These are phyloP conservation scores for Diaporthe aspalathi DNA, from an alignment of 2,329 filamentous ascomycete species.

Conservation along the genomic window DNA sequence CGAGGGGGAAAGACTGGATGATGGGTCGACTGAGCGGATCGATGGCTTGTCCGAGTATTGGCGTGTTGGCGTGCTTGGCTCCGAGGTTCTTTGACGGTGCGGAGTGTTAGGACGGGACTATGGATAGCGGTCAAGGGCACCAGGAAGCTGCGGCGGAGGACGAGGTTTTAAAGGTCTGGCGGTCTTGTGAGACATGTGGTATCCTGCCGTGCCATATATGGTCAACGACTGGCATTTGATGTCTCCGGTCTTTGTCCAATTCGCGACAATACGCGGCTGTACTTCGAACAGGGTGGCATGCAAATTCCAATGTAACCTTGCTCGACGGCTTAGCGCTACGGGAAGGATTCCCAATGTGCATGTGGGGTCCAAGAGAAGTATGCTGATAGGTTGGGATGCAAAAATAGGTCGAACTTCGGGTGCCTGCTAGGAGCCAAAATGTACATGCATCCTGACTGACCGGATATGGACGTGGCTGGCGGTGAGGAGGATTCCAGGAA, in stretches of 20 bases:
- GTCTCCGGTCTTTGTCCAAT: conserved; percentile 16
- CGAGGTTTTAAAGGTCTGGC: conserved; percentile 5
- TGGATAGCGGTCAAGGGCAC: not conserved
- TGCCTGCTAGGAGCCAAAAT: not conserved
- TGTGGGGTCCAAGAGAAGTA: conserved; percentile 13
- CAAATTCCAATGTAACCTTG: conserved; percentile 23
- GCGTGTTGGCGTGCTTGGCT: conserved; percentile 20
- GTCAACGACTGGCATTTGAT: conserved; percentile 15
- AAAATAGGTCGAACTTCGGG: conserved; percentile 22
- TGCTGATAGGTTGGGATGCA: conserved; percentile 15
- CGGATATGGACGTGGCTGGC: conserved; percentile 14
- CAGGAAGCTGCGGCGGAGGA: not conserved
- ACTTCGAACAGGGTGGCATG: conserved; percentile 9
- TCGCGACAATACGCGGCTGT: not conserved
- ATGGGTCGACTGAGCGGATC: not conserved
- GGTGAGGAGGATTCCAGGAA: conserved; percentile 10
- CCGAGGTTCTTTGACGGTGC: not conserved
- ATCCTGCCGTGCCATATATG: not conserved
- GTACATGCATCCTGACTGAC: conserved; percentile 11
- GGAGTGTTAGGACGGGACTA: not conserved
- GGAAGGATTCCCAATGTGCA: conserved; percentile 13
- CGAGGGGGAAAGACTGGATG: conserved; percentile 1
- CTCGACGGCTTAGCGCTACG: conserved; percentile 18
- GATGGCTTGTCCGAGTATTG: conserved; percentile 16
- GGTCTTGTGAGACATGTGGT: conserved; percentile 4